Conservation (phyloP, 2,329 filamentous ascomycete genomes). For the Simplicillium aogashimaense region DNA sequence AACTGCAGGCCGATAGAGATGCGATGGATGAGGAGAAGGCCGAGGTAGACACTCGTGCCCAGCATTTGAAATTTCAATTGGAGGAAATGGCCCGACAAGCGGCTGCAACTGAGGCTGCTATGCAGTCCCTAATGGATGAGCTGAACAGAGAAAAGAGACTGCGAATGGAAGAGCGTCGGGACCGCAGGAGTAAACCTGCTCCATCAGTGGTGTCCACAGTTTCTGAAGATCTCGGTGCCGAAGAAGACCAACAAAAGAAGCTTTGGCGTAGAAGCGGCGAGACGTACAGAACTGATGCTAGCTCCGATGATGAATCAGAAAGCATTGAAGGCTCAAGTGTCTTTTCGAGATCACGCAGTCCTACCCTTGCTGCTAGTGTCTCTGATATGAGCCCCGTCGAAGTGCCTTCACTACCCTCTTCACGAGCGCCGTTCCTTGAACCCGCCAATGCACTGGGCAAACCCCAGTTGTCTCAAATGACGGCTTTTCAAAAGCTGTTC, state of each 20-base stretch:
- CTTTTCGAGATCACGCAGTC: constrained; percentile 51
- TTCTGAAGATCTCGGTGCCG: constrained; percentile 44
- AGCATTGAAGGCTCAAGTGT: constrained; percentile 42
- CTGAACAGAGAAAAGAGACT: constrained; percentile 40
- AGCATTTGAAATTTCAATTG: constrained; percentile 48
- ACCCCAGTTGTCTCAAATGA: constrained; percentile 16
- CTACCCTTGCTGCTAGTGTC: constrained; percentile 33
- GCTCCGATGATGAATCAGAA: constrained; percentile 43
- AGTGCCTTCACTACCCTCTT: neutral
- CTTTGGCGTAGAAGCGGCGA: constrained; percentile 32
- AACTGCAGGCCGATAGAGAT: constrained; percentile 42
- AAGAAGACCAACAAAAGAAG: constrained; percentile 34
- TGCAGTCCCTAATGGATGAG: constrained; percentile 39
- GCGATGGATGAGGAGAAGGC: constrained; percentile 44
- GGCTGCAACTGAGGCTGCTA: constrained; percentile 41
- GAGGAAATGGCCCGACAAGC: constrained; percentile 47
- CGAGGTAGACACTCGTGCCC: constrained; percentile 41
- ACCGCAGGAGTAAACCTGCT: constrained; percentile 15
- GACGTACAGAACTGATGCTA: constrained; percentile 29
- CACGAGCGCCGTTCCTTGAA: constrained; percentile 18
- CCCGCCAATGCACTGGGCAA: constrained; percentile 17
- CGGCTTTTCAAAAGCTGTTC: constrained; percentile 30
- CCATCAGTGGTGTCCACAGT: constrained; percentile 30
- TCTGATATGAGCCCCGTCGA: constrained; percentile 18
- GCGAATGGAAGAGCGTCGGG: constrained; percentile 26